A percentile compares a stretch with the other conserved stretches of the same genome.
These are phyloP conservation scores for Aspergillus texensis DNA, from an alignment of 2,329 filamentous ascomycete genomes.

Conservation along the genomic window DNA sequence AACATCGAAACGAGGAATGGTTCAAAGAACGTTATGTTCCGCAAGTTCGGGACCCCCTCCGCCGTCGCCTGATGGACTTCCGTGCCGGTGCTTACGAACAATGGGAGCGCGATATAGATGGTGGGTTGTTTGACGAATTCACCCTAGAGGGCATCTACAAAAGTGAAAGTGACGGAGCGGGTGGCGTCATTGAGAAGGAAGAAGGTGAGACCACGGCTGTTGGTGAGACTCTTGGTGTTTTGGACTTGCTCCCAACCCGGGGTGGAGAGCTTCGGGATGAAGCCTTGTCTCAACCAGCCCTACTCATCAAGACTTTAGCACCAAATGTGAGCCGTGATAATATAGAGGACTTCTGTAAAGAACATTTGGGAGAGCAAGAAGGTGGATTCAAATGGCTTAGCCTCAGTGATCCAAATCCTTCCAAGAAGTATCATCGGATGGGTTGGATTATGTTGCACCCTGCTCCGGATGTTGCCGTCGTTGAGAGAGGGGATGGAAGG, in stretches of 20 bases:
- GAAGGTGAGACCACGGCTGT: slow-evolving; percentile 90
- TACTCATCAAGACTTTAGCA: slow-evolving; percentile 97
- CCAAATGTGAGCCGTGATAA: slow-evolving; percentile 94
- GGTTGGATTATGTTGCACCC: slow-evolving; percentile 97
- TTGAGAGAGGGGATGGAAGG: slow-evolving; percentile 73
- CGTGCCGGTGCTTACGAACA: slow-evolving; percentile 77
- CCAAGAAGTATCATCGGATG: slow-evolving; percentile 95
- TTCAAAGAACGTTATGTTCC: slow-evolving; percentile 93
- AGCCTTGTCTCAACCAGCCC: slow-evolving; percentile 81
- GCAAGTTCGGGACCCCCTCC: slow-evolving; percentile 75
- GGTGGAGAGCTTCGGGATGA: slow-evolving; percentile 89
- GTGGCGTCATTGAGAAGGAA: slow-evolving; percentile 87
- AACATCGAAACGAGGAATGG: slow-evolving; percentile 96
- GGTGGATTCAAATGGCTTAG: slow-evolving; percentile 96
- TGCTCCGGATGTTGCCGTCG: slow-evolving; percentile 65
- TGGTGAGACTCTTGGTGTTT: slow-evolving; percentile 89
- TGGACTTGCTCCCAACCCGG: slow-evolving; percentile 81
- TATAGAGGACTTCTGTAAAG: slow-evolving; percentile 90
- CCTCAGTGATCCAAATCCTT: slow-evolving; percentile 92
- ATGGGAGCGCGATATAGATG: slow-evolving; percentile 86
- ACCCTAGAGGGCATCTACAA: slow-evolving; percentile 93
- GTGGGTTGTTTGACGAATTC: slow-evolving; percentile 89
- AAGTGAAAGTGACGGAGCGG: slow-evolving; percentile 83
- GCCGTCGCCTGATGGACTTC: slow-evolving; percentile 75
- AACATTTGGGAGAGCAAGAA: slow-evolving; percentile 86